Conservation (phyloP, 202 grass and related monocot genomes). For the Saccharum hybrid region DNA sequence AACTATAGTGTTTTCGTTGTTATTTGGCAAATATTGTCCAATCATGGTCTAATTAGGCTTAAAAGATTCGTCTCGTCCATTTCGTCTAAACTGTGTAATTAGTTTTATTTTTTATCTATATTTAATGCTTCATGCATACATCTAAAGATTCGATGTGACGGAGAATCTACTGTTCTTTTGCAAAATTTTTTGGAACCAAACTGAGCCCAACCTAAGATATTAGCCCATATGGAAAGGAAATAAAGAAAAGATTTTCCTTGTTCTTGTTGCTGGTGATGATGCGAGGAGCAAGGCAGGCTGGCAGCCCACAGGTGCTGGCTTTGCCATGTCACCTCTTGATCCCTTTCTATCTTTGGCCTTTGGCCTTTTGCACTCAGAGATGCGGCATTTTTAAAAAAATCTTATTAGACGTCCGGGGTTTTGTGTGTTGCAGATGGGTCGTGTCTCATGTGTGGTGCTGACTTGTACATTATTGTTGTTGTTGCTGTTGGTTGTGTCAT, state of each 20-base stretch:
- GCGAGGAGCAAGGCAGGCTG: constrained; percentile 10
- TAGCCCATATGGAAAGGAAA: neutral
- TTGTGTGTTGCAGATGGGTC: constrained; percentile 18
- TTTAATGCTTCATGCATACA: too few relatives aligned
- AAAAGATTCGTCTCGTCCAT: too few relatives aligned
- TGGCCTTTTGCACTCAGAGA: neutral
- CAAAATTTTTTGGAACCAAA: too few relatives aligned
- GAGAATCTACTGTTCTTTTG: too few relatives aligned
- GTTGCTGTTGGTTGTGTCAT: neutral
- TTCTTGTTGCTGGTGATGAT: constrained; percentile 7
- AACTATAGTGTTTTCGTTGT: too few relatives aligned
- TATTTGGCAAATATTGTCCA: too few relatives aligned
- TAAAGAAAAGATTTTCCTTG: constrained; percentile 23
- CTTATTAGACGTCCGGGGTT: neutral
- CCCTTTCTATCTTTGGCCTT: neutral
- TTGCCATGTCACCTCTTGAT: constrained; percentile 8
- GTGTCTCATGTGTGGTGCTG: neutral
- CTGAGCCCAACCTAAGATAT: too few relatives aligned
- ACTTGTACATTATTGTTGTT: neutral
- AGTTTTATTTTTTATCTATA: too few relatives aligned
- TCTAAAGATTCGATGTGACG: too few relatives aligned
- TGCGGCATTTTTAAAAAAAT: neutral
- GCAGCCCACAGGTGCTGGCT: neutral
- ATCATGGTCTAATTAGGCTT: too few relatives aligned
- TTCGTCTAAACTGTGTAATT: too few relatives aligned